These are phyloP conservation scores for Garcileccinum viscosum DNA, from an alignment of 1,284 basidiomycete species.

Conservation along the genomic window DNA sequence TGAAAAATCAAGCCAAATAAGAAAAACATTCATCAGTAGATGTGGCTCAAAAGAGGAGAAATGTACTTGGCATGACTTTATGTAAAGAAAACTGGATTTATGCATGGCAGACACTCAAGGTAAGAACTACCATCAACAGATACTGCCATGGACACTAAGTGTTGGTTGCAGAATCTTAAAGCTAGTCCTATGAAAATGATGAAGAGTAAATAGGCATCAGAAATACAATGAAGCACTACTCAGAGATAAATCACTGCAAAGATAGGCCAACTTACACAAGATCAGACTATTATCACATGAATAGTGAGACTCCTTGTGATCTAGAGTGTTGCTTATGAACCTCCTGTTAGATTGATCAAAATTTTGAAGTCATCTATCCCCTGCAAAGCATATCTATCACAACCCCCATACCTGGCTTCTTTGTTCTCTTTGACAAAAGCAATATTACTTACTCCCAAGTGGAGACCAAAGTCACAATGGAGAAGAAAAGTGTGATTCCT, in stretches of 20 bases:
- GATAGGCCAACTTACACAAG: constrained; percentile 91
- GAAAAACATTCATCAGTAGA: constrained; percentile 41
- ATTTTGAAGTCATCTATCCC: constrained; percentile 59
- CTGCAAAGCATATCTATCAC: constrained; percentile 47
- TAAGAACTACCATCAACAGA: constrained; percentile 36
- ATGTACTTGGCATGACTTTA: constrained; percentile 54
- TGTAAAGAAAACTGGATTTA: constrained; percentile 72
- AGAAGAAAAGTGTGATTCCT: constrained; percentile 84
- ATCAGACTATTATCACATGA: constrained; percentile 68
- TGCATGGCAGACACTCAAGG: constrained; percentile 67
- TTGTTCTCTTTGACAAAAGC: constrained; percentile 89
- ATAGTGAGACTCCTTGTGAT: constrained; percentile 61
- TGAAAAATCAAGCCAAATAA: constrained; percentile 39
- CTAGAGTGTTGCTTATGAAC: constrained; percentile 13
- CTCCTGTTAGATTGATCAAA: constrained; percentile 64
- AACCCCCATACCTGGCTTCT: constrained; percentile 72
- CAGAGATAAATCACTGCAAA: constrained; percentile 90
- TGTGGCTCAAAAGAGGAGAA: constrained; percentile 38
- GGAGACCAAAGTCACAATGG: constrained; percentile 92
- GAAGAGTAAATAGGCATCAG: constrained; percentile 66
- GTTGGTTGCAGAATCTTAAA: constrained; percentile 67
- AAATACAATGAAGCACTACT: constrained; percentile 63
- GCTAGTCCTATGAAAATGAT: constrained; percentile 73
- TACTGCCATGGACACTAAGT: constrained; percentile 34
- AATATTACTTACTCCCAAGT: constrained; percentile 92